A percentile compares a stretch with the other conserved stretches of the same genome.
Evolutionary conservation across 768 basidiomycete species (phyloP).

Genomic region (Lyophyllum shimeji): DNA sequence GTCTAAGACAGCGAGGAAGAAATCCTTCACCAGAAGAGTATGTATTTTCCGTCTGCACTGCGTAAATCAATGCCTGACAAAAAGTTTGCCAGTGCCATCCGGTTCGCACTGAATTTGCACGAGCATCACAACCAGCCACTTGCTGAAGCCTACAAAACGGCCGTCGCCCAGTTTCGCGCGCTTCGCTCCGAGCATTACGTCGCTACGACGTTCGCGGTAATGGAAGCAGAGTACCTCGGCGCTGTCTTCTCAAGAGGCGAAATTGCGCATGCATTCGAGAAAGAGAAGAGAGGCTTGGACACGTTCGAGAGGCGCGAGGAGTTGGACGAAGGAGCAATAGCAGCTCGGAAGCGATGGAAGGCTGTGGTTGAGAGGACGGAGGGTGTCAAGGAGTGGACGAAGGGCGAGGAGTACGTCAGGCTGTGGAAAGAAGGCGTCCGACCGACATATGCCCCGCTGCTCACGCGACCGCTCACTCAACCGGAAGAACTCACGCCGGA

Average conservation of each 20-base stretch:
- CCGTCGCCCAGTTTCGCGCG: slow-evolving; percentile 84
- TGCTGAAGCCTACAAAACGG: slow-evolving; percentile 75
- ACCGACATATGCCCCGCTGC: slow-evolving; percentile 61
- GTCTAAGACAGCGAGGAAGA: slow-evolving; percentile 75
- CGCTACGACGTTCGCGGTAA: slow-evolving; percentile 68
- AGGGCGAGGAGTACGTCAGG: slow-evolving; percentile 69
- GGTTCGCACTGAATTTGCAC: slow-evolving; percentile 79
- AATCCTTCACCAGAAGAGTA: slow-evolving; percentile 93
- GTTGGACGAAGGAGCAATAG: slow-evolving; percentile 57
- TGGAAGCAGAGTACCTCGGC: slow-evolving; percentile 81
- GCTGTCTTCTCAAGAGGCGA: slow-evolving; percentile 59
- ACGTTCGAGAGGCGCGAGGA: slow-evolving; percentile 58
- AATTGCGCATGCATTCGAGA: slow-evolving; percentile 58
- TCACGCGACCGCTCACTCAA: slow-evolving; percentile 40
- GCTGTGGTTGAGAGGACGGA: slow-evolving; percentile 51
- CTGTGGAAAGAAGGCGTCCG: slow-evolving; percentile 71
- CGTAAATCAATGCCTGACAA: slow-evolving; percentile 11
- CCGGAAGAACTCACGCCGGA: slow-evolving; percentile 6
- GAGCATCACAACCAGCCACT: slow-evolving; percentile 61
- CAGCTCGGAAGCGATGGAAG: slow-evolving; percentile 77
- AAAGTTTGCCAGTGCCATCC: slow-evolving; percentile 58
- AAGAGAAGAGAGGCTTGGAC: slow-evolving; percentile 60
- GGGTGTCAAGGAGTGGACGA: slow-evolving; percentile 60
- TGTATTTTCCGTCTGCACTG: slow-evolving; percentile 27
- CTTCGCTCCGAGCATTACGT: slow-evolving; percentile 85